phyloP scores from a whole-genome alignment of 2,329 filamentous ascomycete genomes.

The Knoxdaviesia capensis region DNA sequence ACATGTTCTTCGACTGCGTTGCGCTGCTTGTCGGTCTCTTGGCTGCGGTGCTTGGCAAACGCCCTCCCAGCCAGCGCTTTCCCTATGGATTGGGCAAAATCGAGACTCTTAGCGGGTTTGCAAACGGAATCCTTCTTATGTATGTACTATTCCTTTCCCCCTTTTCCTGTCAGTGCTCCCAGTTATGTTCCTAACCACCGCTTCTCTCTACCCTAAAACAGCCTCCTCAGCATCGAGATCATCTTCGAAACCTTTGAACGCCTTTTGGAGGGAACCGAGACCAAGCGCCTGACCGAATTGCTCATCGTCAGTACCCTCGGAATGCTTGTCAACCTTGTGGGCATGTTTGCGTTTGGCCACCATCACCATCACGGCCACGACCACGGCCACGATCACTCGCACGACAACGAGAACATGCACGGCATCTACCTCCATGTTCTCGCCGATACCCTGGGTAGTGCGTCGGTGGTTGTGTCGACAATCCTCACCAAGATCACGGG shows the following conservation, averaged over 20 bases:
- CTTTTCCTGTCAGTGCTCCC: background rate
- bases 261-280: conserved; percentile 63
- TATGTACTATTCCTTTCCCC: conserved; percentile 18
- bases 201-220: conserved; percentile 12
- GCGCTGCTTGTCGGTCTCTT: conserved; percentile 78
- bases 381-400: conserved; percentile 19
- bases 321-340: conserved; percentile 75
- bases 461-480: conserved; percentile 85
- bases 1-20: conserved; percentile 98
- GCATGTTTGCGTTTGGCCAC: conserved; percentile 66
- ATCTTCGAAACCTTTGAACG: conserved; percentile 85
- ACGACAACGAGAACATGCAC: conserved; percentile 93
- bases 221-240: conserved; percentile 87
- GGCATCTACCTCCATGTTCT: conserved; percentile 93
- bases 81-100: conserved; percentile 96
- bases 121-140: conserved; percentile 89
- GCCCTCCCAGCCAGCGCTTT: conserved; percentile 74
- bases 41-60: conserved; percentile 88
- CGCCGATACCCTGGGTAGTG: conserved; percentile 83
- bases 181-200: background rate
- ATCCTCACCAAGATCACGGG: conserved; percentile 69
- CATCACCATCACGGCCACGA: conserved; percentile 39
- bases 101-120: conserved; percentile 88
- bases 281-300: conserved; percentile 68
- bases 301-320: conserved; percentile 76